Conservation (phyloP, 108 stramenopile genomes). For the Discostella stelligeroides region DNA sequence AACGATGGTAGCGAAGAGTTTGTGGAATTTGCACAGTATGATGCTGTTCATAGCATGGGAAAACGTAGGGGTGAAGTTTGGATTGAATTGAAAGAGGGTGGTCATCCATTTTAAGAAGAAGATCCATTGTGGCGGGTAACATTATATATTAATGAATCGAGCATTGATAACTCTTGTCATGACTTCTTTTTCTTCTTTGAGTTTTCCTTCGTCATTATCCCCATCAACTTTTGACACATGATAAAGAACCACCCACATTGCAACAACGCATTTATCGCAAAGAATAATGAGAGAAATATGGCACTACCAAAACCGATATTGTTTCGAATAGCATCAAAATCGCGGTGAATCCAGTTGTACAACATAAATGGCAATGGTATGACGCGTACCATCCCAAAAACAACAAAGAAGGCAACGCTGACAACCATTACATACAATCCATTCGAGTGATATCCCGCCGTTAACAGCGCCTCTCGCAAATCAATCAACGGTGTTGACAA, state of each 20-base stretch:
- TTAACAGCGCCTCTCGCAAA: conserved; percentile 23
- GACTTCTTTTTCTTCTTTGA: conserved; percentile 3
- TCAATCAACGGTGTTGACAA: conserved; percentile 31
- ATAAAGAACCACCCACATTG: conserved; percentile 30
- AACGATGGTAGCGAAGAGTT: conserved; percentile 32
- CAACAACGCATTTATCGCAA: conserved; percentile 25
- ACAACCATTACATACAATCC: conserved; percentile 1
- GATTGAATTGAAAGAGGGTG: conserved; percentile 78
- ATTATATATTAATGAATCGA: no score
- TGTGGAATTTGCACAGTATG: conserved; percentile 88
- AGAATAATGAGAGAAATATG: conserved; percentile 18
- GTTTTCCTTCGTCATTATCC: background rate
- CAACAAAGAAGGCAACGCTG: conserved; percentile 25
- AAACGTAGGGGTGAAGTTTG: conserved; percentile 89
- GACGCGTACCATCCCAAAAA: conserved; percentile 25
- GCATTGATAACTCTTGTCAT: no score
- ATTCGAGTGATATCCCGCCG: conserved; percentile 21
- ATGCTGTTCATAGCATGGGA: conserved; percentile 88
- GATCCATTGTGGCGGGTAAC: no score
- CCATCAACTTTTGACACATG: conserved; percentile 29
- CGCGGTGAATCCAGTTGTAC: conserved; percentile 7
- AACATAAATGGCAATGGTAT: conserved; percentile 24
- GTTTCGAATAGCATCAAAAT: conserved; percentile 18
- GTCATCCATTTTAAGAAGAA: conserved; percentile 54
- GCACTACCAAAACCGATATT: conserved; percentile 20